Evolutionary conservation across 2,329 filamentous ascomycete species (phyloP), one percentile per base, ranked within the genome.

Genomic region (Didymellaceae sp.): DNA sequence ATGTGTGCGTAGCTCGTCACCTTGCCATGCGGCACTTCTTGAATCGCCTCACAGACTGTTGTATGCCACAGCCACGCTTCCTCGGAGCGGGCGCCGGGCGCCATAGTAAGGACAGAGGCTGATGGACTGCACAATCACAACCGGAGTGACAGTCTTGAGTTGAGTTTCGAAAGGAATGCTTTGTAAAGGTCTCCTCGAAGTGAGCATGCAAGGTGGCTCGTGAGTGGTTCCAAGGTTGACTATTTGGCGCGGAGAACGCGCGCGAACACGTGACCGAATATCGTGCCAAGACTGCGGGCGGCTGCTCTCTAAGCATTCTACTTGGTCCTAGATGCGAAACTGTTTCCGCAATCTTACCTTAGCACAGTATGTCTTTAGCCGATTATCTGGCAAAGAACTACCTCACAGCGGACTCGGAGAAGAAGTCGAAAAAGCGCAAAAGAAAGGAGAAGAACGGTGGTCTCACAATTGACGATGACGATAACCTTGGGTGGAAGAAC

Each of bases 381-480:
- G 86, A 86, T 67, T 99, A 97, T 68, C 84, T 99, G 26, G 92
- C 93, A 28, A 88, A 90, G 57, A 94, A 91, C 73, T 99, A 99
- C 72, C 86, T 99, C 40, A 89, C 82, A 1, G 85, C 86, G 31
- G 85, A 88, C 59, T 65, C 72, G 14, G 66, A 75, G 68, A 80
- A 78, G 63, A 77, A 79, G 43, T 72, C 75, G 21, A 82, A 81
- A 62, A 82, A 82, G 72, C 77, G 79, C 59, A 82, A 82, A 65
- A 69, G 78, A 35, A 71, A 74, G 45, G 67, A 70, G 40, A 70
- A 73, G 42, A 67, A 72, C 45, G 70, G 70, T 34, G 75, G 78
- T 21, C 70, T 80, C 40, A 71, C 69, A 38, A 77, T 77, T 74
- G 67, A 75, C 74, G 67, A 86, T 76, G 76, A 86, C 75, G 76